These are phyloP conservation scores for Styphnolobium japonicum DNA, from an alignment of 306 rosid species.

Conservation along the genomic window DNA sequence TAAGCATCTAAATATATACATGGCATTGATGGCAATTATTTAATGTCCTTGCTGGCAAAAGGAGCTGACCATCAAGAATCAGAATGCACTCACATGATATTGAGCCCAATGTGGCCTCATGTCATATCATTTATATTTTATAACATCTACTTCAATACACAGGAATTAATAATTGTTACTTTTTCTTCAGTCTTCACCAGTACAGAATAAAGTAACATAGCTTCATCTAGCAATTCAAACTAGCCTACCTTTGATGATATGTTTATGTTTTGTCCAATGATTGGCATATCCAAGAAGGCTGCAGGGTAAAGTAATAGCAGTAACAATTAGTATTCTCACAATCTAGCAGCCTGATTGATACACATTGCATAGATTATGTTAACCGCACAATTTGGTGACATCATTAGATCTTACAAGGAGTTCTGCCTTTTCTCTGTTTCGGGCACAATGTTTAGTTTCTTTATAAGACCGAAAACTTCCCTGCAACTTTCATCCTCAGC, in stretches of 20 bases:
- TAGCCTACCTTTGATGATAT: constrained; percentile 64
- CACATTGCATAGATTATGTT: background rate
- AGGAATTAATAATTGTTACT: background rate
- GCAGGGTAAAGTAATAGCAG: constrained; percentile 29
- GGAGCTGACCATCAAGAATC: background rate
- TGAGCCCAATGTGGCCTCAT: background rate
- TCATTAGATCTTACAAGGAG: constrained; percentile 51
- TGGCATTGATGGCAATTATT: background rate
- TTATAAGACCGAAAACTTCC: constrained; percentile 79
- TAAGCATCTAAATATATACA: constrained; percentile 1
- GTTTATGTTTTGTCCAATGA: constrained; percentile 49
- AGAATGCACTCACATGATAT: no score
- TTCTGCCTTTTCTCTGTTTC: constrained; percentile 58
- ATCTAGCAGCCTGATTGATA: background rate
- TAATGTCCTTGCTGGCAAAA: background rate
- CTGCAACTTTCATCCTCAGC: constrained; percentile 78
- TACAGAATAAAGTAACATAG: background rate
- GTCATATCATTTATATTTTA: background rate
- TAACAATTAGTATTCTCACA: constrained; percentile 18
- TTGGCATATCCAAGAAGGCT: constrained; percentile 53
- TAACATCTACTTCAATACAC: background rate
- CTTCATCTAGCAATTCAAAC: constrained; percentile 18
- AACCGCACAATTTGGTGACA: background rate
- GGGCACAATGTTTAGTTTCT: constrained; percentile 70
- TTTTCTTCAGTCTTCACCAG: background rate